Evolutionary conservation across 305 asterid genomes (phyloP).

Genomic region (Lippia alba): DNA sequence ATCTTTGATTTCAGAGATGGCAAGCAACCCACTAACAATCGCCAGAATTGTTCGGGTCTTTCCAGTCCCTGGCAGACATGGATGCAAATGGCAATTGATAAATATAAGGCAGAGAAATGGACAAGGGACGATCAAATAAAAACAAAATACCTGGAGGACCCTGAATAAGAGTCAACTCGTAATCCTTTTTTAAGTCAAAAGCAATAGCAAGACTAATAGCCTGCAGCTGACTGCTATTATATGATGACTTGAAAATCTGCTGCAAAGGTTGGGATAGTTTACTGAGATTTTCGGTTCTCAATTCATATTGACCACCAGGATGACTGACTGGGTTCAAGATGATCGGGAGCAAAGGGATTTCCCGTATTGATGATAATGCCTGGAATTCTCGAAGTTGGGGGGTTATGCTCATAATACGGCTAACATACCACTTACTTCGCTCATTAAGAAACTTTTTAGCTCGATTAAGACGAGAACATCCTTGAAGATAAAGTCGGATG

Average conservation of each 20-base stretch:
- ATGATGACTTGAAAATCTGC: conserved; percentile 73
- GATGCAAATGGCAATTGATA: conserved; percentile 22
- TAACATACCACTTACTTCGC: conserved; percentile 91
- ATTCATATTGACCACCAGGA: conserved; percentile 49
- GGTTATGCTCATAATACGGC: conserved; percentile 91
- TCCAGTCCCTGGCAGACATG: conserved; percentile 81
- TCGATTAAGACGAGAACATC: conserved; percentile 80
- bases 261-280: conserved; percentile 70
- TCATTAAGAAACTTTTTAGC: conserved; percentile 81
- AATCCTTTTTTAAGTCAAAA: conserved; percentile 62
- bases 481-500: conserved; percentile 82
- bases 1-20: conserved; percentile 61
- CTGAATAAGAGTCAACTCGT: conserved; percentile 87
- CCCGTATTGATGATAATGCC: conserved; percentile 87
- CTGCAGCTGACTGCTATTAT: conserved; percentile 84
- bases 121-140: conserved; percentile 10
- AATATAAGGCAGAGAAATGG: conserved; percentile 21
- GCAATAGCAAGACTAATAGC: conserved; percentile 84
- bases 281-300: conserved; percentile 54
- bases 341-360: conserved; percentile 86
- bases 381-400: conserved; percentile 99
- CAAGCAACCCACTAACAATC: conserved; percentile 86
- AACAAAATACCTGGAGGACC: conserved; percentile 93
- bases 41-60: conserved; percentile 95
- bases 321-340: conserved; percentile 79